Percentiles rank a stretch among this genome's conserved stretches.
Evolutionary conservation across 1,139 yeast species (phyloP).

Genomic region (Pichia sp.): DNA sequence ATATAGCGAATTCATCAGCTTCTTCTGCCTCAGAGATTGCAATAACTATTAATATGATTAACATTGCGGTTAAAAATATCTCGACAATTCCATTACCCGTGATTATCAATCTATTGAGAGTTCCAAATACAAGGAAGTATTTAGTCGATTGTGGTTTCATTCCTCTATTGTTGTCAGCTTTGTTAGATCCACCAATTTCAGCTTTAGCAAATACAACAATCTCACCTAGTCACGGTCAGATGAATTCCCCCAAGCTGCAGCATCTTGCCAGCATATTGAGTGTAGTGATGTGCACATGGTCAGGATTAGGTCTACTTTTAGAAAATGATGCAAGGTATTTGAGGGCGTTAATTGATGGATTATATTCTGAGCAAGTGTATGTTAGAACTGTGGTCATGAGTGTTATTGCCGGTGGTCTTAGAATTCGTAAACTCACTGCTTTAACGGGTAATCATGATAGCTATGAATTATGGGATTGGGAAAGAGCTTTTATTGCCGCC

Average conservation of each 20-base stretch:
- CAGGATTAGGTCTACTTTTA: constrained; percentile 69
- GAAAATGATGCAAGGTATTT: constrained; percentile 55
- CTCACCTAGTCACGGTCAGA: constrained; percentile 33
- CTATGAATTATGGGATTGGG: constrained; percentile 15
- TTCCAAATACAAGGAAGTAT: constrained; percentile 51
- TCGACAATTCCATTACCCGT: constrained; percentile 12
- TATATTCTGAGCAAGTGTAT: constrained; percentile 51
- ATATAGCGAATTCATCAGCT: constrained; percentile 1
- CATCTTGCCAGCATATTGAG: constrained; percentile 60
- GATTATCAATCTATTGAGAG: constrained; percentile 51
- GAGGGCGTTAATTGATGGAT: constrained; percentile 55
- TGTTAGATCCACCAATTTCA: constrained; percentile 43
- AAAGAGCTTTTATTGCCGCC: constrained; percentile 4
- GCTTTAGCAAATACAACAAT: not conserved
- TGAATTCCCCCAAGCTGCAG: constrained; percentile 52
- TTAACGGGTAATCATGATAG: constrained; percentile 11
- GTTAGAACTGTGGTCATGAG: constrained; percentile 67
- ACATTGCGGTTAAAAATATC: constrained; percentile 6
- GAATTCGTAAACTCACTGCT: constrained; percentile 52
- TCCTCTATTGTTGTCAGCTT: constrained; percentile 58
- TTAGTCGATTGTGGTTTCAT: constrained; percentile 63
- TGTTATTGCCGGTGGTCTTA: constrained; percentile 61
- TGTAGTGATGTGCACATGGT: constrained; percentile 63
- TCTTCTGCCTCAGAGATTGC: not conserved
- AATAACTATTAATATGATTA: not conserved